Base-by-base conservation (phyloP, 2,329 filamentous ascomycete genomes). In the Penicillium sp. region DNA sequence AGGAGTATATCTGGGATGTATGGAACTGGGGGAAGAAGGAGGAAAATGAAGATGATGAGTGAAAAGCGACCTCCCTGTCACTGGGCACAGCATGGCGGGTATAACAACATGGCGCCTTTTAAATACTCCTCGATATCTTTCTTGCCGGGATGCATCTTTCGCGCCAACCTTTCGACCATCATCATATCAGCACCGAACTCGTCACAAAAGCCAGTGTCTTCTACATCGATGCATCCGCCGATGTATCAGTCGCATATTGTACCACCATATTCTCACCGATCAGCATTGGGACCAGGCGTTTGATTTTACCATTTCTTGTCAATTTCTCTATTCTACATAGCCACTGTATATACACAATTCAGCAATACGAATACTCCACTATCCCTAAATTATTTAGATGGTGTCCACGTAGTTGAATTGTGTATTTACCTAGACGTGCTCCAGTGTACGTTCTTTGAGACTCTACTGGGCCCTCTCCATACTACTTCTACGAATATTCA, bases 1-100 rank as follows among this genome's bases (percentile, higher is more conserved):
- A 70, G 58, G 74, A 78, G 55, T 72, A 79, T 70, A 71, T 79
- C 40, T 76, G 71, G 73, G 76, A 78, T 54, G 76, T 77, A 26
- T 77, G 75, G 75, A 76, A 71, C 55, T 71, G 68, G 69, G 69
- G 71, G 31, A 68, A 69, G 56, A 54, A 61, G 31, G 60, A 64
- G 34, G 60, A 60, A 21, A 60, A 68, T 24, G 59, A 60, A 19
- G 61, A 68, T 33, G 60, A 48, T 40, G 56, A 57, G 19, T 53
- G 33, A 46, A 33, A n/a, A 11, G n/a, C n/a, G n/a, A n/a, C n/a
- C n/a, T n/a, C n/a, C n/a, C n/a, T n/a, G n/a, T n/a, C n/a, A n/a
- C n/a, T n/a, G n/a, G n/a, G n/a, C n/a, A n/a, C n/a, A n/a, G n/a
- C 24, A 10, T 28, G 24, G 24, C 24, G 10, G 24, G 24, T 5